Base-by-base conservation (phyloP, 73 alveolate genomes). In the Paramecium caudatum region DNA sequence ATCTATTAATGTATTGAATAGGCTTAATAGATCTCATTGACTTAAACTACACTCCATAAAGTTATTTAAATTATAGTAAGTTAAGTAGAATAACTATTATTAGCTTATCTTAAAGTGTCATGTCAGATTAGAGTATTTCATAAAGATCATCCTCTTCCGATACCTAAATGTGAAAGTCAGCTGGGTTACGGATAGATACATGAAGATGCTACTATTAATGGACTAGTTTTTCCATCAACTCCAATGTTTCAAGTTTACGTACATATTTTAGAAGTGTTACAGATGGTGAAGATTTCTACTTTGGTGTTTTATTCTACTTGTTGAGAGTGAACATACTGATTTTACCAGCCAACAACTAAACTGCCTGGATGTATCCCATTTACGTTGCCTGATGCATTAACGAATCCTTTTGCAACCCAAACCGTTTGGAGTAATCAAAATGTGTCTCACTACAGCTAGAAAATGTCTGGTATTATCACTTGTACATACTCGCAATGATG, bases 151-250 rank as follows among this genome's bases (percentile, higher is more conserved):
- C 69, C 17, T 25, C 88, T n/a, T 36, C 83, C n/a, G 17, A 27
- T 3, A 55, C 80, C 3, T 37, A 55, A 21, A 55, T 55, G n/a
- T 55, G 80, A 55, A 55, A 55, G 9, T 55, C 80, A 27, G 23
- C 12, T 27, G 80, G 80, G 30, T 55, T 55, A 3, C 80, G 80
- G 30, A 55, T 55, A 55, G 80, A 55, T 10, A 55, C 80, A 27
- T 23, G 30, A 5, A 55, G 46, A 55, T 55, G 80, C 12, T 55
- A 55, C 80, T 41, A 37, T 74, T 4, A 12, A 21, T 36, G 9
- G 19, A 27, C 32, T n/a, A 74, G 43, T 6, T n/a, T 19, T 0
- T 47, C 32, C 19, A 33, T 41, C 10, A 74, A 41, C 32, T 74
- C 88, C 21, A 21, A 6, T 10, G 43, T 27, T 74, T 74, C 88